Evolutionary conservation across 2,329 filamentous ascomycete species (phyloP).

Genomic region (Polychaeton citri): DNA sequence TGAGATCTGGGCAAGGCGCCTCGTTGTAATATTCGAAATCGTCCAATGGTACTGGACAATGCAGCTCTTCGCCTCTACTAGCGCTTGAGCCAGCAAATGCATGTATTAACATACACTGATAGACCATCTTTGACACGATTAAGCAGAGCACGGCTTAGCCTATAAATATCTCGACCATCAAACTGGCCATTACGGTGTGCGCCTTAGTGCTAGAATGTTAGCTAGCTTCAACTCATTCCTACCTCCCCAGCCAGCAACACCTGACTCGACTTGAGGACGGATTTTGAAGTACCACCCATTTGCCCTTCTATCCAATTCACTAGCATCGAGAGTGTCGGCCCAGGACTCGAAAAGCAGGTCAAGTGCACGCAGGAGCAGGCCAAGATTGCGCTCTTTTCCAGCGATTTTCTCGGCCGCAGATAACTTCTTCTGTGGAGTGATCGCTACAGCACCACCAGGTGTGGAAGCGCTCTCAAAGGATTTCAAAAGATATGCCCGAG

Average conservation of each 20-base stretch:
- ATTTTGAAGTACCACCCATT: constrained; percentile 74
- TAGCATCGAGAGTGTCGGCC: constrained; percentile 45
- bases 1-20: too few relatives aligned
- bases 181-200: constrained; percentile 20
- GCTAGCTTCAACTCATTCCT: constrained; percentile 57
- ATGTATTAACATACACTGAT: too few relatives aligned
- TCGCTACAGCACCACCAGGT: constrained; percentile 17
- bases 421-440: constrained; percentile 35
- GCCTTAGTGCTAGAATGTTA: constrained; percentile 50
- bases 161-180: too few relatives aligned
- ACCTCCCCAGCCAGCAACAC: constrained; percentile 68
- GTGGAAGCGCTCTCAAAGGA: constrained; percentile 40
- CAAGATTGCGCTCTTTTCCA: constrained; percentile 58
- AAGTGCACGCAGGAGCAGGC: constrained; percentile 55
- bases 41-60: too few relatives aligned
- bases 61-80: too few relatives aligned
- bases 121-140: too few relatives aligned
- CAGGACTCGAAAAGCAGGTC: constrained; percentile 63
- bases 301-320: constrained; percentile 61
- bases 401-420: constrained; percentile 38
- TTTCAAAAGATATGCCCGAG: constrained; percentile 44
- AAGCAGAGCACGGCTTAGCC: too few relatives aligned
- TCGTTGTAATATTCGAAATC: too few relatives aligned
- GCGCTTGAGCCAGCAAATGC: too few relatives aligned
- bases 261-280: constrained; percentile 61